A percentile compares a stretch with the other conserved stretches of the same genome.
Evolutionary conservation across 371 early-diverging fungal genomes (phyloP).

Genomic region (Mortierella sp.): DNA sequence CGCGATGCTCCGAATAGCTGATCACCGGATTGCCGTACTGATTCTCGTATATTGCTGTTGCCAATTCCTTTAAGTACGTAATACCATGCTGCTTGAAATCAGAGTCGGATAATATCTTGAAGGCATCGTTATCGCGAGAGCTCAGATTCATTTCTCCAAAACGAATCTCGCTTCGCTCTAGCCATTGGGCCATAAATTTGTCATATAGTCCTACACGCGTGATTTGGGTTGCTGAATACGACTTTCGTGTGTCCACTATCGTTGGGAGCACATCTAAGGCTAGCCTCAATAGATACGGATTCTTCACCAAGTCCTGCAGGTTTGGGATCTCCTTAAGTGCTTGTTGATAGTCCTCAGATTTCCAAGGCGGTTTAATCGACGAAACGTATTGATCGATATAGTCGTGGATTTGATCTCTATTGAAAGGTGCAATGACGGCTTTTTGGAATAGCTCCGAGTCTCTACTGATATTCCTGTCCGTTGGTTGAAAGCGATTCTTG

Average conservation of each 20-base stretch:
- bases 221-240: neutral
- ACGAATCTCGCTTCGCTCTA: slow-evolving; percentile 1
- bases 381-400: slow-evolving; percentile 13
- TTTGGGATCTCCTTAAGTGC: slow-evolving; percentile 5
- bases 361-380: neutral
- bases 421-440: slow-evolving; percentile 12
- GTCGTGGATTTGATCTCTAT: slow-evolving; percentile 11
- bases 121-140: neutral
- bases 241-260: neutral
- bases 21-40: slow-evolving; percentile 10
- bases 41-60: slow-evolving; percentile 8
- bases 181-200: neutral
- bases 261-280: slow-evolving; percentile 6
- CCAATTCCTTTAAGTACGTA: slow-evolving; percentile 4
- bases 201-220: slow-evolving; percentile 20
- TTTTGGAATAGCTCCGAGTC: slow-evolving; percentile 3
- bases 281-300: slow-evolving; percentile 11
- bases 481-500: neutral
- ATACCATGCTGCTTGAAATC: slow-evolving; percentile 1
- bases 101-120: neutral
- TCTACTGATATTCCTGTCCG: neutral
- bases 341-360: slow-evolving; percentile 8
- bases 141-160: neutral
- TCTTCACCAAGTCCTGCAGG: neutral
- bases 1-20: neutral